Conservation (phyloP, 2,329 filamentous ascomycete genomes). For the Cladorrhinum sp. region DNA sequence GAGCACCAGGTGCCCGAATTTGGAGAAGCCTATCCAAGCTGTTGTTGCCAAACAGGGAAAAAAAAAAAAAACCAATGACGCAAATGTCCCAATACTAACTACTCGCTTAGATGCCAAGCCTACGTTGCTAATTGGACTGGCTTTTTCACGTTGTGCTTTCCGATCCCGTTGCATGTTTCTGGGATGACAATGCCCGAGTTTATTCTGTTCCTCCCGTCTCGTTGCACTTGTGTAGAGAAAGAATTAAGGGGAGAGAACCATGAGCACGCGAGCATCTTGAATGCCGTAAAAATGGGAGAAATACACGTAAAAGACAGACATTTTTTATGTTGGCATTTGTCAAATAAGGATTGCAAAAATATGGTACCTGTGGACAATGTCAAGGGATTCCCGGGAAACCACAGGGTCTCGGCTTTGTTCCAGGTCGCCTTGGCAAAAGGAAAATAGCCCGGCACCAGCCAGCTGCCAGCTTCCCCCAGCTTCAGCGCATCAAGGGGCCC, state of each 20-base stretch:
- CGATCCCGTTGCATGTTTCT: no score
- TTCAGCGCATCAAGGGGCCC: slow-evolving; percentile 1
- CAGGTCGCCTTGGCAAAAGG: slow-evolving; percentile 5
- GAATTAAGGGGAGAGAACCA: not conserved
- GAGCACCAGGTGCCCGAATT: not conserved
- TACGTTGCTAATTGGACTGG: not conserved
- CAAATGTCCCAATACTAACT: not conserved
- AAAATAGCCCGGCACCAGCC: not conserved
- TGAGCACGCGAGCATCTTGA: not conserved
- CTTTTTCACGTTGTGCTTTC: no score
- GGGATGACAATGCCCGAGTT: no score
- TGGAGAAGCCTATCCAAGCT: not conserved
- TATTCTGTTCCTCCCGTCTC: not conserved
- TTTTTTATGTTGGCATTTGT: not conserved
- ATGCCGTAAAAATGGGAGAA: not conserved
- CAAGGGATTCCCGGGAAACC: not conserved
- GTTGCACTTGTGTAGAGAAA: not conserved
- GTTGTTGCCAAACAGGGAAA: not conserved
- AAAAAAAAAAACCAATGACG: not conserved
- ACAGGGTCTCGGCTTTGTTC: not conserved
- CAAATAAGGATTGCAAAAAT: not conserved
- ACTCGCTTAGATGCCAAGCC: not conserved
- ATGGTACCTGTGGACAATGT: not conserved
- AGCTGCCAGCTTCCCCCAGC: not conserved
- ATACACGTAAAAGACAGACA: not conserved